Conservation (phyloP, 108 stramenopile genomes). For the Cyclotella sp. region DNA sequence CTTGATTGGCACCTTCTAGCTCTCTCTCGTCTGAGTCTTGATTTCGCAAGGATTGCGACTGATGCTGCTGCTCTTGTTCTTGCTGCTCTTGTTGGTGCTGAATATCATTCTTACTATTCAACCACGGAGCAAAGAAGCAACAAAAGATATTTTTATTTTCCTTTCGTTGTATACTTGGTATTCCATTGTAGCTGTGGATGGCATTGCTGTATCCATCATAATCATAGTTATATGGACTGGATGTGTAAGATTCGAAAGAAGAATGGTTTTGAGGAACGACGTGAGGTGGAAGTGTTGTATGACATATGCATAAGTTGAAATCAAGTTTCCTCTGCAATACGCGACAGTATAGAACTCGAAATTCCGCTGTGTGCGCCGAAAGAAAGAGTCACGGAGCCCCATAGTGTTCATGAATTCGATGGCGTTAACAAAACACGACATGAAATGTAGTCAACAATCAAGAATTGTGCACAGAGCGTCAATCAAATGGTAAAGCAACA, state of each 20-base stretch:
- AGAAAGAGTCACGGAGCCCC: too few species aligned
- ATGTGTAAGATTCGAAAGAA: too few species aligned
- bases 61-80: neutral
- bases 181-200: constrained; percentile 6
- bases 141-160: constrained; percentile 30
- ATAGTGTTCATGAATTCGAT: too few species aligned
- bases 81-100: constrained; percentile 8
- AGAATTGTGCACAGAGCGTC: neutral
- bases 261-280: too few species aligned
- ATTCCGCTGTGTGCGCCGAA: too few species aligned
- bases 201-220: constrained; percentile 5
- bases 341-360: too few species aligned
- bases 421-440: too few species aligned
- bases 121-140: constrained; percentile 41
- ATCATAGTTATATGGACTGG: constrained; percentile 1
- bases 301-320: too few species aligned
- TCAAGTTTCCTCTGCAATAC: too few species aligned
- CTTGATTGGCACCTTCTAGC: neutral
- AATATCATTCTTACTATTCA: neutral
- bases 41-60: neutral
- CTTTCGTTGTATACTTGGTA: neutral
- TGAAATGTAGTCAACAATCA: too few species aligned
- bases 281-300: too few species aligned
- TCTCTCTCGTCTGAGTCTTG: neutral
- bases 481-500: neutral